Conservation (phyloP, 495 filamentous ascomycete species). For the Achaetomiella virescens region DNA sequence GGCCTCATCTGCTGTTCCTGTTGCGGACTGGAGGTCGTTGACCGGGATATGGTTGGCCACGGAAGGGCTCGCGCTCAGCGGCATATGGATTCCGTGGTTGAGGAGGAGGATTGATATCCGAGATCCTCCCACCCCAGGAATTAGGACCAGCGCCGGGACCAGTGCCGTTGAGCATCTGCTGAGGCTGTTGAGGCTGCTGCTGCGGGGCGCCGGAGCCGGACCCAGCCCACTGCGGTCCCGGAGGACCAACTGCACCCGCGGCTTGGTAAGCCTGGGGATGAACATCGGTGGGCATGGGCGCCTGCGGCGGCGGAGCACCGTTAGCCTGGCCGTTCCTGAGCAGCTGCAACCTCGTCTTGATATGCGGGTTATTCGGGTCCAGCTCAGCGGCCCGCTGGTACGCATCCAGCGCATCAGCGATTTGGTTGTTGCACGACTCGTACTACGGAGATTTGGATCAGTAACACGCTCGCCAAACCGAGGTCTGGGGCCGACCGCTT, state of each 20-base stretch:
- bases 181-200: constrained; percentile 32
- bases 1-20: constrained; percentile 66
- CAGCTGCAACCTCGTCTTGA: constrained; percentile 88
- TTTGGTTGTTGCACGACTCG: constrained; percentile 98
- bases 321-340: constrained; percentile 71
- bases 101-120: constrained; percentile 67
- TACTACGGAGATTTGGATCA: constrained; percentile 53
- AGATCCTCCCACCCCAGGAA: constrained; percentile 71
- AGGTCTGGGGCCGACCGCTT: constrained; percentile 38
- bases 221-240: constrained; percentile 82
- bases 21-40: constrained; percentile 62
- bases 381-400: constrained; percentile 93
- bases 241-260: constrained; percentile 57
- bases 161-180: constrained; percentile 43
- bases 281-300: constrained; percentile 46
- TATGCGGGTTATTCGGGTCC: constrained; percentile 87
- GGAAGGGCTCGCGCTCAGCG: constrained; percentile 56
- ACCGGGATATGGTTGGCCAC: constrained; percentile 54
- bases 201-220: constrained; percentile 53
- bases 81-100: constrained; percentile 76
- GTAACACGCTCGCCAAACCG: constrained; percentile 7
- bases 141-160: constrained; percentile 59
- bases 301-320: constrained; percentile 53
- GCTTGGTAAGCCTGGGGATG: constrained; percentile 76
- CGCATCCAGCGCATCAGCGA: constrained; percentile 89